Percentiles rank a stretch among this genome's conserved stretches.
phyloP scores from a whole-genome alignment of 192 early-diverging fungal species.

The Jimgerdemannia lactiflua region DNA sequence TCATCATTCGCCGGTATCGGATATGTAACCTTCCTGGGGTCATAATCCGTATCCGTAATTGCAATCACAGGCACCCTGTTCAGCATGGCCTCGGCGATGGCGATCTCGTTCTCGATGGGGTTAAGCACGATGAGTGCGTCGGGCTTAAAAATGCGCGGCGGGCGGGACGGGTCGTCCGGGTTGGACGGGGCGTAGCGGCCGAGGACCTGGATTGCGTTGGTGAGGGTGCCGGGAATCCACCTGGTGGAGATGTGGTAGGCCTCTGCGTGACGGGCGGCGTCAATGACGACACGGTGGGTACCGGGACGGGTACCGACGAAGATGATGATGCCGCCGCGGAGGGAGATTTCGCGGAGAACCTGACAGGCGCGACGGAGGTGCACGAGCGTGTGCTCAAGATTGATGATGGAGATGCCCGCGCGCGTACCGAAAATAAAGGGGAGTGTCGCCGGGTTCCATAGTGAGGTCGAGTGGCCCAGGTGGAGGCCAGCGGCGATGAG shows the following conservation, averaged over 20 bases:
- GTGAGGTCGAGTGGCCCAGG: constrained; percentile 76
- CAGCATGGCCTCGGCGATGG: constrained; percentile 75
- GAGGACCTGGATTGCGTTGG: constrained; percentile 76
- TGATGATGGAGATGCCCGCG: constrained; percentile 89
- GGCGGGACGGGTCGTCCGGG: constrained; percentile 31
- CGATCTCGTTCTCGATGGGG: constrained; percentile 76
- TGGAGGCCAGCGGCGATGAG: constrained; percentile 85
- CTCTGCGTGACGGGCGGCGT: constrained; percentile 73
- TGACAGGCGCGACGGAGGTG: constrained; percentile 78
- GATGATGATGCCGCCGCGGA: constrained; percentile 76
- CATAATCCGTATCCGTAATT: constrained; percentile 89
- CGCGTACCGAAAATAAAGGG: constrained; percentile 90
- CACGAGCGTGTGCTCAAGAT: constrained; percentile 87
- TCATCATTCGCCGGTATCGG: constrained; percentile 97
- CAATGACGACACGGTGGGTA: constrained; percentile 63
- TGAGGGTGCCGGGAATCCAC: constrained; percentile 89
- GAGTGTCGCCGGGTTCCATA: constrained; percentile 79
- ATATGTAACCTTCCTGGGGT: constrained; percentile 82
- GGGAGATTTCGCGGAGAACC: constrained; percentile 67
- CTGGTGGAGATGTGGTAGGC: constrained; percentile 76
- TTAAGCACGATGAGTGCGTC: constrained; percentile 84
- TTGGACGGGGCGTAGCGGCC: constrained; percentile 50
- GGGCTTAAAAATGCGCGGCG: constrained; percentile 61
- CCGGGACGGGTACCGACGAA: constrained; percentile 83
- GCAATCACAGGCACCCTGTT: constrained; percentile 86